Evolutionary conservation across 371 early-diverging fungal genomes (phyloP).

Genomic region (Encephalitozoon hellem): DNA sequence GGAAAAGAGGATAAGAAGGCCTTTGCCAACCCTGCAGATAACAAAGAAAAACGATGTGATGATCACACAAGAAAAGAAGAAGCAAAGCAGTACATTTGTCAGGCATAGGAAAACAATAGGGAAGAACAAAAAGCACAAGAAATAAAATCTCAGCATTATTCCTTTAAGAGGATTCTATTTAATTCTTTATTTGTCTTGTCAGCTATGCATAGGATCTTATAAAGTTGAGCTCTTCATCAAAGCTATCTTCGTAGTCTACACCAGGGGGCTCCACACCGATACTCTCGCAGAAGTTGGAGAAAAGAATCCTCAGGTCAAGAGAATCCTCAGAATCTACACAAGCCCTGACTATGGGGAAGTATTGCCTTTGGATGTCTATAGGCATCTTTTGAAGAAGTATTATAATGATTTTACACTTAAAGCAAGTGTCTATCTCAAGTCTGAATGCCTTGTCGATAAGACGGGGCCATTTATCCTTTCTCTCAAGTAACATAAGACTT

Average conservation of each 20-base stretch:
- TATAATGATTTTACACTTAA: neutral
- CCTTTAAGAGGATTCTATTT: neutral
- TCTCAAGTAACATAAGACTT: neutral
- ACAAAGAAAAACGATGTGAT: slow-evolving; percentile 5
- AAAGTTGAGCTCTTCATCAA: slow-evolving; percentile 15
- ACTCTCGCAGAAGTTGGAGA: slow-evolving; percentile 23
- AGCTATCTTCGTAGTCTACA: slow-evolving; percentile 3
- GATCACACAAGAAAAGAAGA: neutral
- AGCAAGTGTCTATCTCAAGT: neutral
- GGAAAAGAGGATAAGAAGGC: neutral
- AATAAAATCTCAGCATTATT: neutral
- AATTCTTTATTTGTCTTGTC: neutral
- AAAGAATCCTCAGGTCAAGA: neutral
- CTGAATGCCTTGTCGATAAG: neutral
- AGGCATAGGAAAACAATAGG: neutral
- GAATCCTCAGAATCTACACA: neutral
- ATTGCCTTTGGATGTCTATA: neutral
- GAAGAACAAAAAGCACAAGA: neutral
- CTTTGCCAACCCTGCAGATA: neutral
- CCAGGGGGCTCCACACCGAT: neutral
- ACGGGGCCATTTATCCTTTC: neutral
- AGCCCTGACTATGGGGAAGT: neutral
- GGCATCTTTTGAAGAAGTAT: neutral
- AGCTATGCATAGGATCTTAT: neutral
- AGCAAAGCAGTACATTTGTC: neutral